A percentile compares a stretch with the other conserved stretches of the same genome.
Conservation (phyloP, 495 filamentous ascomycete species). For the Penicillium argentinense region DNA sequence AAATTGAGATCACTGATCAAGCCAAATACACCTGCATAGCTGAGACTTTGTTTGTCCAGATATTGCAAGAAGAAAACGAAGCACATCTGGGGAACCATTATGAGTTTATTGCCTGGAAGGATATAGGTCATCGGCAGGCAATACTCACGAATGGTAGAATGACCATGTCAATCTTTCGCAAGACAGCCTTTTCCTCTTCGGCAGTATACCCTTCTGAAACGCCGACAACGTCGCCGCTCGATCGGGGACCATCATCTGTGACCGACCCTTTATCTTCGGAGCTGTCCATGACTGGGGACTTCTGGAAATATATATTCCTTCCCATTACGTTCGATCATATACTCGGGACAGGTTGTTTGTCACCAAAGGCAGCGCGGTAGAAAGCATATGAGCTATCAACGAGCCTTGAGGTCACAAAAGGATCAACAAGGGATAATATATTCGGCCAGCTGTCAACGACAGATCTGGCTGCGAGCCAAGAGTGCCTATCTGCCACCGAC, state of each 20-base stretch:
- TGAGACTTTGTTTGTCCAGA: slow-evolving; percentile 58
- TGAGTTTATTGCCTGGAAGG: not conserved
- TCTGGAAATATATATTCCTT: no score
- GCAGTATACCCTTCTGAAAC: slow-evolving; percentile 24
- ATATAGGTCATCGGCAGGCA: not conserved
- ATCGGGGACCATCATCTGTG: slow-evolving; percentile 5
- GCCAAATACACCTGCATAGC: slow-evolving; percentile 56
- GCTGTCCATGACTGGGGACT: slow-evolving; percentile 7
- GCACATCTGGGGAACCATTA: slow-evolving; percentile 21
- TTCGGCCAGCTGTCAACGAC: not conserved
- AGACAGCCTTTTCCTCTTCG: slow-evolving; percentile 43
- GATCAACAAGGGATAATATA: not conserved
- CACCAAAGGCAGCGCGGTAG: not conserved
- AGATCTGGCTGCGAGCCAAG: not conserved
- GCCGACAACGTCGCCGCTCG: slow-evolving; percentile 19
- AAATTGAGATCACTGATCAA: slow-evolving; percentile 52
- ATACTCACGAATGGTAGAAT: slow-evolving; percentile 40
- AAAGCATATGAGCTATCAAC: not conserved
- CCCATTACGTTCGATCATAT: no score
- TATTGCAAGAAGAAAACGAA: slow-evolving; percentile 35
- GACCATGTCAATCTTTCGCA: slow-evolving; percentile 49
- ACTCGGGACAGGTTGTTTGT: no score
- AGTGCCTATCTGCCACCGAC: slow-evolving; percentile 11
- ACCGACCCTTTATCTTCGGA: not conserved
- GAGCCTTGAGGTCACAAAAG: not conserved